These are phyloP conservation scores for Leishmania tarentolae DNA, from an alignment of 208 protist genomes.

Conservation along the genomic window DNA sequence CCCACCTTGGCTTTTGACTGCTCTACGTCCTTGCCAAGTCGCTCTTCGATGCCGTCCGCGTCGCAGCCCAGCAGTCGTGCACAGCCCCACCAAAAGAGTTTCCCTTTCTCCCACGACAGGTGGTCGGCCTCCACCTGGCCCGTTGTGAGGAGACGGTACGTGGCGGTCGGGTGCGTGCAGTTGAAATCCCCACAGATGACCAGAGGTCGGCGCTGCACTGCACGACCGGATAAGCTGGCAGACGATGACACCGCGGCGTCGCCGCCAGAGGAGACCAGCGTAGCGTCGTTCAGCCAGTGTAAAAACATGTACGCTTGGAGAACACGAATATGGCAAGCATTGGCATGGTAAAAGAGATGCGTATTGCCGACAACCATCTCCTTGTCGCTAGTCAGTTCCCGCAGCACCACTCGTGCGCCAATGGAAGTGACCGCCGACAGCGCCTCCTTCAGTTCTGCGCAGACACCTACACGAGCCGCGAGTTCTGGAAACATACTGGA, in stretches of 20 bases:
- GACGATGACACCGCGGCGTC: neutral
- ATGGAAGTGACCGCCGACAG: conserved; percentile 68
- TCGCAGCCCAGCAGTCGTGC: conserved; percentile 65
- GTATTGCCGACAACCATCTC: conserved; percentile 87
- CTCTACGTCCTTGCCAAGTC: conserved; percentile 25
- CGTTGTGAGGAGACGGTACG: conserved; percentile 80
- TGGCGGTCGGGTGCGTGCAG: conserved; percentile 81
- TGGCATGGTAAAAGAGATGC: conserved; percentile 92
- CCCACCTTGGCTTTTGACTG: conserved; percentile 16
- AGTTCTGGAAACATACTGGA: conserved; percentile 38
- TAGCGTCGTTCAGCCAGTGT: conserved; percentile 28
- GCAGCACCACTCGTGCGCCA: conserved; percentile 42
- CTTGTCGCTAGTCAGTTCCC: conserved; percentile 41
- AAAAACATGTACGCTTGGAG: conserved; percentile 83
- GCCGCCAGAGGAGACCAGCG: neutral
- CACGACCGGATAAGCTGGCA: neutral
- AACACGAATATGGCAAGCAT: conserved; percentile 90
- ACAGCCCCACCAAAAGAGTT: conserved; percentile 86
- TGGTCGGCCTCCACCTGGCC: conserved; percentile 65
- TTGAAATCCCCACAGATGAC: conserved; percentile 91
- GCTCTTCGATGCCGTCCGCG: conserved; percentile 40
- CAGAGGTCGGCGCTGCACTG: conserved; percentile 23
- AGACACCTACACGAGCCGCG: conserved; percentile 37
- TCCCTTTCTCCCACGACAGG: conserved; percentile 85
- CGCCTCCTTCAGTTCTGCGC: conserved; percentile 70